Conservation (phyloP, 768 basidiomycete genomes). For the Mycena galericulata region DNA sequence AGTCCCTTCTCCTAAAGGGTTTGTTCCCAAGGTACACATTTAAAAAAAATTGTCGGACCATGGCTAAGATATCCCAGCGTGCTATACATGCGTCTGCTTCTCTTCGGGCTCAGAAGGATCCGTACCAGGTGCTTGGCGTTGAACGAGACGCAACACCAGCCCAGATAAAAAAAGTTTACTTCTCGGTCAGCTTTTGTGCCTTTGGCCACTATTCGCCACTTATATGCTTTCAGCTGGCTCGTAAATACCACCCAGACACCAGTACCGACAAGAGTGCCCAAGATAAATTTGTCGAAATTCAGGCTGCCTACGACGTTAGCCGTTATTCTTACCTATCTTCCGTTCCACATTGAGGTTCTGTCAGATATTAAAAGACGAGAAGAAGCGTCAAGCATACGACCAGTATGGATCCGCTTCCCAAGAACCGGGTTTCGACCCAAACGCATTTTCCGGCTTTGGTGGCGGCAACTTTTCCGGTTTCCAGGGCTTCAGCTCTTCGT, state of each 20-base stretch:
- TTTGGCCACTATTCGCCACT: constrained; percentile 12
- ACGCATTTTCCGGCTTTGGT: constrained; percentile 73
- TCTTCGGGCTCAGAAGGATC: constrained; percentile 75
- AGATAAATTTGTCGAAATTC: constrained; percentile 96
- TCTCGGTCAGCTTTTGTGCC: constrained; percentile 72
- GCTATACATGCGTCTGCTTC: constrained; percentile 77
- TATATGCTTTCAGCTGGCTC: constrained; percentile 78
- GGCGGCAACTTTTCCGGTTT: constrained; percentile 78
- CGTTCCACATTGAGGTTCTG: constrained; percentile 9
- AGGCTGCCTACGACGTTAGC: constrained; percentile 93
- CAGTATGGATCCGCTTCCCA: constrained; percentile 93
- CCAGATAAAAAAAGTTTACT: constrained; percentile 98
- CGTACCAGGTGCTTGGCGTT: constrained; percentile 93
- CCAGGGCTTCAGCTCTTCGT: constrained; percentile 72
- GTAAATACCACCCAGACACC: constrained; percentile 98
- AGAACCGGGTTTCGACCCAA: constrained; percentile 93
- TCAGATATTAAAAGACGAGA: constrained; percentile 93
- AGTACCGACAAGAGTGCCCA: constrained; percentile 93
- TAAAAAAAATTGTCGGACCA: constrained; percentile 5
- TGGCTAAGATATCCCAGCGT: constrained; percentile 61
- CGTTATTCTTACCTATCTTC: constrained; percentile 33
- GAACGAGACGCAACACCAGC: constrained; percentile 82
- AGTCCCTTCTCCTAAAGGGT: constrained; percentile 42
- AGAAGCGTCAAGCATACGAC: constrained; percentile 92
- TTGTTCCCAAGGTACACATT: constrained; percentile 55